Base-by-base conservation (phyloP, 2,329 filamentous ascomycete genomes). In the Dendryphion nanum region DNA sequence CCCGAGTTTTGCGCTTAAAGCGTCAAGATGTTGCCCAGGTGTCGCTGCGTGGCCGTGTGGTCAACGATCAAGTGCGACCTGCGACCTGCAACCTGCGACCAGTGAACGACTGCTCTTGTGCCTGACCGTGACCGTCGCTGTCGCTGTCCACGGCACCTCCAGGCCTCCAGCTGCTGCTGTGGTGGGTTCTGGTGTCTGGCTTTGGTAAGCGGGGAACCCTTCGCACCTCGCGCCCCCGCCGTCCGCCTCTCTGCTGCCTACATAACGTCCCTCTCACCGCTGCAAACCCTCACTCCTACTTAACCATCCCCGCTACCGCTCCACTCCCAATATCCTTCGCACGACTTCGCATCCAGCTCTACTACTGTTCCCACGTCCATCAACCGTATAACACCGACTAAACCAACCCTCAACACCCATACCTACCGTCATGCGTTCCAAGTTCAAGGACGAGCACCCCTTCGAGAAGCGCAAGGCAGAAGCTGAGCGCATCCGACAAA, bases 381-480 rank as follows among this genome's bases (percentile, higher is more conserved):
- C 23, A 8, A 26, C 3, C 23, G 10, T 26, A 26, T 26, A 30
- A 13, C 29, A 8, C 29, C 10, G 10, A 30, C 32, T 37, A 36
- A 30, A 10, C 15, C 37, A 32, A 12, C 23, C 34, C 28, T 5
- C n/a, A 36, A 45, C 39, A 45, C 29, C 42, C 38, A 47, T 45
- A 43, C 17, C 38, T 35, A 42, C 45, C 49, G 55, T 41, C 78
- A 96, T 96, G 89, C 86, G 90, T 68, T 95, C 89, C 79, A 97
- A 97, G 83, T 98, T 98, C 75, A 98, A 98, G 89, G 93, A 98
- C 84, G 93, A 97, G 82, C 93, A 97, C 72, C 89, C 89, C 61
- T 97, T 97, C 70, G 93, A 97, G 85, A 98, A 98, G 88, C 89
- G 93, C 77, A 96, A 97, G 88, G 93, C 93, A 53, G 93, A 98